Evolutionary conservation across 2,329 filamentous ascomycete genomes (phyloP).

Genomic region (Cercospora zeae-maydis): DNA sequence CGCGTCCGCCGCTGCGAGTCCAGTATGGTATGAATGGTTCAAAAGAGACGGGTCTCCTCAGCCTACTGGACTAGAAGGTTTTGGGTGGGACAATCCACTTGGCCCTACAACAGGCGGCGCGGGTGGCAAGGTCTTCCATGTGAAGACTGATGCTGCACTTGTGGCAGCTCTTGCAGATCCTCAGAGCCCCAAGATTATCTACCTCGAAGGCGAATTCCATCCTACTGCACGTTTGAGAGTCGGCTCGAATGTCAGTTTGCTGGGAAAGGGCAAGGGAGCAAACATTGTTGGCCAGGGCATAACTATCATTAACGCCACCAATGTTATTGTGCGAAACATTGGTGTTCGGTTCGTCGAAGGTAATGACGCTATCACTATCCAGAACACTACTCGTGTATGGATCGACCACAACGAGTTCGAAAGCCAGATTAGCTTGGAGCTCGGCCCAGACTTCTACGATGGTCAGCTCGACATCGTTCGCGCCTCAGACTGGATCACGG

Average conservation of each 20-base stretch:
- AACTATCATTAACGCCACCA: slow-evolving; percentile 37
- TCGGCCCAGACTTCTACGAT: slow-evolving; percentile 35
- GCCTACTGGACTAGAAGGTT: slow-evolving; percentile 18
- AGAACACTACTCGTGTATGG: slow-evolving; percentile 48
- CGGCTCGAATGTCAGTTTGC: slow-evolving; percentile 47
- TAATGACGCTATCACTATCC: slow-evolving; percentile 45
- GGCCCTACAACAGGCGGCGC: slow-evolving; percentile 40
- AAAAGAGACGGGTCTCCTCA: background rate
- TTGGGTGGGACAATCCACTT: slow-evolving; percentile 27
- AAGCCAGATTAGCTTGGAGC: slow-evolving; percentile 38
- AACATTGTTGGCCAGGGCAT: slow-evolving; percentile 40
- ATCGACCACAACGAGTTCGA: slow-evolving; percentile 49
- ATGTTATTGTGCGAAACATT: slow-evolving; percentile 44
- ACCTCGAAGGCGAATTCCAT: slow-evolving; percentile 44
- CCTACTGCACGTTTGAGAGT: slow-evolving; percentile 44
- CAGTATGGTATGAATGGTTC: slow-evolving; percentile 1
- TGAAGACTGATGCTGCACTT: slow-evolving; percentile 40
- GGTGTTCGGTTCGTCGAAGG: slow-evolving; percentile 38
- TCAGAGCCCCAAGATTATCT: slow-evolving; percentile 40
- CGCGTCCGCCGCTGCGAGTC: background rate
- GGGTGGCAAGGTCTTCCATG: slow-evolving; percentile 37
- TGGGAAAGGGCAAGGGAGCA: slow-evolving; percentile 39
- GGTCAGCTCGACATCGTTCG: slow-evolving; percentile 48
- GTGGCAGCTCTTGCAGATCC: slow-evolving; percentile 45
- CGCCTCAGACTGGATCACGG: slow-evolving; percentile 46